phyloP scores from a whole-genome alignment of 257 asterid species.

The Solanum gandarillasii region DNA sequence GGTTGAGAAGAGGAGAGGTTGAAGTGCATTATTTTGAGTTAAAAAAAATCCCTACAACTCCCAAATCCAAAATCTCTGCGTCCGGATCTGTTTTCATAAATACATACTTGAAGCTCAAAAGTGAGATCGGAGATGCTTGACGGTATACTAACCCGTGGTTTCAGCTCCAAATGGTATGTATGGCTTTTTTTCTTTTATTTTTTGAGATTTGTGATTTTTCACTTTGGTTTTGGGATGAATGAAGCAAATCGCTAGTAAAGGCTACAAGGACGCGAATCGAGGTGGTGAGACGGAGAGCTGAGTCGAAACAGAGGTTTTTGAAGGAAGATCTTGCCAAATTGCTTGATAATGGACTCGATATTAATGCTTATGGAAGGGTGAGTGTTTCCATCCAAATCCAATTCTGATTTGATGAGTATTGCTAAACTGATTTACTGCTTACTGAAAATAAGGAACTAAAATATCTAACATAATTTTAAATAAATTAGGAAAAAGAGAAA shows the following conservation, averaged over 20 bases:
- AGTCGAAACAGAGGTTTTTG: conserved; percentile 83
- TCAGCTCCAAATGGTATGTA: conserved; percentile 86
- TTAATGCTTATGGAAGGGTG: conserved; percentile 88
- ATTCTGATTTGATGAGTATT: background rate
- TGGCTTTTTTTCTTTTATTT: conserved; percentile 8
- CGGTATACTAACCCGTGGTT: conserved; percentile 74
- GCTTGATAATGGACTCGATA: conserved; percentile 80
- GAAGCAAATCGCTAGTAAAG: conserved; percentile 74
- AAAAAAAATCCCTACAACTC: background rate
- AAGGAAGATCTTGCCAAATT: conserved; percentile 90
- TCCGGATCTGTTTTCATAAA: conserved; percentile 2
- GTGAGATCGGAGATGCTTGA: conserved; percentile 60
- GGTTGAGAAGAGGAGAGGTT: background rate
- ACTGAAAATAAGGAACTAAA: background rate
- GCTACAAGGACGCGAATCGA: conserved; percentile 63
- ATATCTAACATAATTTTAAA: background rate
- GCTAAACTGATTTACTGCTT: background rate
- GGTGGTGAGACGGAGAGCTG: conserved; percentile 64
- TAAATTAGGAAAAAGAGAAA: background rate
- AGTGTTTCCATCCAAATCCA: background rate
- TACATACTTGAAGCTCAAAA: background rate
- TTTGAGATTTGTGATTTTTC: background rate
- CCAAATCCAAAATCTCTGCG: background rate
- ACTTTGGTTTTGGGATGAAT: background rate
- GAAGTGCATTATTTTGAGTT: background rate